Percentiles rank a stretch among this genome's conserved stretches.
phyloP scores from a whole-genome alignment of 2,329 filamentous ascomycete genomes.

The Pseudogymnoascus sp. region DNA sequence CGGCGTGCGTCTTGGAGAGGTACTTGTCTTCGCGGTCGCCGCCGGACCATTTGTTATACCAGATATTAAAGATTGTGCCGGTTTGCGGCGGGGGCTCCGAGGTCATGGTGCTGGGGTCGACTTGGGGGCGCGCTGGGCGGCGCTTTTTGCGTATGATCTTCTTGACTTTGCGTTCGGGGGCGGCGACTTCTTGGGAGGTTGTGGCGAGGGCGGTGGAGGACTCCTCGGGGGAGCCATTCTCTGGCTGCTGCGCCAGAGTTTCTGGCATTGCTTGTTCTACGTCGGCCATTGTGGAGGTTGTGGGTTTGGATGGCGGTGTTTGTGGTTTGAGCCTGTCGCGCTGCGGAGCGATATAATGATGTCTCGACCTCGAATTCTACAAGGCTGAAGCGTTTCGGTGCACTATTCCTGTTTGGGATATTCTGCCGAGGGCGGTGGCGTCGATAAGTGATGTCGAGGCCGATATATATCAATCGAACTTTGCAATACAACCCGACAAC shows the following conservation, averaged over 20 bases:
- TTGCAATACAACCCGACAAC: constrained; percentile 4
- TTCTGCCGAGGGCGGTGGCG: constrained; percentile 6
- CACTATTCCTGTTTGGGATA: not conserved
- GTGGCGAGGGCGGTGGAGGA: constrained; percentile 21
- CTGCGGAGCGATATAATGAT: not conserved
- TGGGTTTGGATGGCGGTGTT: not conserved
- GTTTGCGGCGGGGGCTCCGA: constrained; percentile 85
- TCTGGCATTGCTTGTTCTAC: constrained; percentile 21
- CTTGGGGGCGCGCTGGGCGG: constrained; percentile 80
- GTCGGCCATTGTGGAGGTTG: constrained; percentile 18
- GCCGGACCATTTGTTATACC: constrained; percentile 98
- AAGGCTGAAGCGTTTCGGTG: constrained; percentile 2
- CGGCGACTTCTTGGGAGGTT: constrained; percentile 23
- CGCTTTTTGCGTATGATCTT: constrained; percentile 89
- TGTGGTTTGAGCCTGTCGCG: not conserved
- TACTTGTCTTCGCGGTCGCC: constrained; percentile 92
- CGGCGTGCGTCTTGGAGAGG: constrained; percentile 71
- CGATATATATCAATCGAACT: constrained; percentile 1
- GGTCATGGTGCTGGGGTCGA: constrained; percentile 75
- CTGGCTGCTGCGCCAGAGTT: constrained; percentile 14
- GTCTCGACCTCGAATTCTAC: not conserved
- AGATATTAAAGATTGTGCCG: constrained; percentile 94
- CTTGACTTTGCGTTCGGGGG: constrained; percentile 56
- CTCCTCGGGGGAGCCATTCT: constrained; percentile 13
- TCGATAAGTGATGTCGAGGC: not conserved